These are phyloP conservation scores for Teunomyces aglyptinius DNA, from an alignment of 805 yeast species.

Conservation along the genomic window DNA sequence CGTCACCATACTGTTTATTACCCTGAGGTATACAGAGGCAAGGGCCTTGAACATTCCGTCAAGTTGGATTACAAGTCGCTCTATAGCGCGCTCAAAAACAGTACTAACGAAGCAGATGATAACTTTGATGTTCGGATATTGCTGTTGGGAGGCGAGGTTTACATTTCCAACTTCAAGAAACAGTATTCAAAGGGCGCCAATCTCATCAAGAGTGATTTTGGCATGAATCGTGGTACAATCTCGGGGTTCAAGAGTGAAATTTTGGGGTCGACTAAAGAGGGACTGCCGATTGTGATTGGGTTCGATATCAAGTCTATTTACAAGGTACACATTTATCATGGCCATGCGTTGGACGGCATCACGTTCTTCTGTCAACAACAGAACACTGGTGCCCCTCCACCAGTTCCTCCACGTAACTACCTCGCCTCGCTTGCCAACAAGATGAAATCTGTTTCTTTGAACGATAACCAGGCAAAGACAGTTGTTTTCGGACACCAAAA, in stretches of 20 bases:
- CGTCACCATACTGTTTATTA: slow-evolving; percentile 59
- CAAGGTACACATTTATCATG: slow-evolving; percentile 67
- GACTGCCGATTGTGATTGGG: slow-evolving; percentile 19
- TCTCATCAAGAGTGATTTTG: slow-evolving; percentile 36
- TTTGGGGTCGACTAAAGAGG: slow-evolving; percentile 27
- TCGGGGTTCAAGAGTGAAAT: slow-evolving; percentile 38
- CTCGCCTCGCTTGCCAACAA: slow-evolving; percentile 6
- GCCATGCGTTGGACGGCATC: slow-evolving; percentile 80
- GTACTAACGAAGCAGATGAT: slow-evolving; percentile 20
- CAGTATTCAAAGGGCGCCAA: slow-evolving; percentile 11
- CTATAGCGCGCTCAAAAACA: slow-evolving; percentile 30
- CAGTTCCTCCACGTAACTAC: slow-evolving; percentile 48
- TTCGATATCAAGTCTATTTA: slow-evolving; percentile 40
- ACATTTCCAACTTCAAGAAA: slow-evolving; percentile 49
- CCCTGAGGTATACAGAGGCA: slow-evolving; percentile 56
- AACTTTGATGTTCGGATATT: slow-evolving; percentile 53
- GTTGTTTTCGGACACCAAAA: slow-evolving; percentile 53
- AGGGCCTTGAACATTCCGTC: slow-evolving; percentile 56
- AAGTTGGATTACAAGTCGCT: slow-evolving; percentile 44
- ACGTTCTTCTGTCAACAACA: slow-evolving; percentile 37
- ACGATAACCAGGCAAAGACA: slow-evolving; percentile 5
- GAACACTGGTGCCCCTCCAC: slow-evolving; percentile 27
- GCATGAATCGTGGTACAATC: slow-evolving; percentile 38
- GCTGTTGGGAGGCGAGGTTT: slow-evolving; percentile 60
- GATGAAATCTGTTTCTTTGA: slow-evolving; percentile 1